Evolutionary conservation across 768 basidiomycete genomes (phyloP).

Genomic region (Lactarius sanguifluus): DNA sequence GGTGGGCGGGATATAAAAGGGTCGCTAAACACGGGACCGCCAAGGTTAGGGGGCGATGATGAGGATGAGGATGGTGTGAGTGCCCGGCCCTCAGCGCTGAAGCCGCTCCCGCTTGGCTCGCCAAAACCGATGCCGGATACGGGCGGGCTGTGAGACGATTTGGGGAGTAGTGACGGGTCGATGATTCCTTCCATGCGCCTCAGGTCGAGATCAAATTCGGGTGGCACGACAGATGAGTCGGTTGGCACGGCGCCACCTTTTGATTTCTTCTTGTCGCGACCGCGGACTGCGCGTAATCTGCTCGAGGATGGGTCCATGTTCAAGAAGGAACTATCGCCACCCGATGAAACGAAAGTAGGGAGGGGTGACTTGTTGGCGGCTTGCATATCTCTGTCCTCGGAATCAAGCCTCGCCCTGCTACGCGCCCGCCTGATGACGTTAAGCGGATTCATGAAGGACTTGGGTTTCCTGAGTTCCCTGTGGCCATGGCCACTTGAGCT

Average conservation of each 20-base stretch:
- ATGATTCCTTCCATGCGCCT: conserved; percentile 84
- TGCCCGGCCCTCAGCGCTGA: conserved; percentile 16
- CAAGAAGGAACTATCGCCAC: conserved; percentile 30
- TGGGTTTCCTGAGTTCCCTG: conserved; percentile 47
- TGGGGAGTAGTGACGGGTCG: conserved; percentile 40
- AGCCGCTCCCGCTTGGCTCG: conserved; percentile 36
- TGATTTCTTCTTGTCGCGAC: conserved; percentile 38
- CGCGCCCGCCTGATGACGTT: conserved; percentile 45
- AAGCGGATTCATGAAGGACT: conserved; percentile 45
- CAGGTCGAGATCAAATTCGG: conserved; percentile 61
- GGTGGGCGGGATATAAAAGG: conserved; percentile 25
- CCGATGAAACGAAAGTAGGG: conserved; percentile 26
- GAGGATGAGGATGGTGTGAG: conserved; percentile 22
- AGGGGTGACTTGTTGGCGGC: conserved; percentile 27
- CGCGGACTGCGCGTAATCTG: conserved; percentile 30
- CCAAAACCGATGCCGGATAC: conserved; percentile 45
- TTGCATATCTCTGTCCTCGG: conserved; percentile 41
- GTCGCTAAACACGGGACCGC: conserved; percentile 27
- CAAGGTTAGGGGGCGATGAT: conserved; percentile 18
- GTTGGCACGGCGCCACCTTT: conserved; percentile 33
- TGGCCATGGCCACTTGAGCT: conserved; percentile 37
- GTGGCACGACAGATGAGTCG: conserved; percentile 38
- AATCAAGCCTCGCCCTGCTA: conserved; percentile 41
- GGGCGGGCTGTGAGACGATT: conserved; percentile 38
- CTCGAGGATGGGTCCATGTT: conserved; percentile 31